phyloP scores from a whole-genome alignment of 768 basidiomycete genomes.

The Mycena maculata region DNA sequence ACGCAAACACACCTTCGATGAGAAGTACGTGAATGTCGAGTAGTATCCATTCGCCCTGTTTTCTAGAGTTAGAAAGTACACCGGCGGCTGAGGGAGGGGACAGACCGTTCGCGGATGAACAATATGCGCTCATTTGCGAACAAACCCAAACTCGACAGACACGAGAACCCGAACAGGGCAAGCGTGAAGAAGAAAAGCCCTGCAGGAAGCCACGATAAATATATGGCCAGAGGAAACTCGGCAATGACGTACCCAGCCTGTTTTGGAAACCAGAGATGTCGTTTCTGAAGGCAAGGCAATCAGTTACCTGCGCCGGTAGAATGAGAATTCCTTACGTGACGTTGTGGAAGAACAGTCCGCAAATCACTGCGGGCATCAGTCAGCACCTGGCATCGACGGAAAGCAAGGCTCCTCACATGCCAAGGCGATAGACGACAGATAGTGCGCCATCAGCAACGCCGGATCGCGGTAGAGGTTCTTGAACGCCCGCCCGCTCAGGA shows the following conservation, averaged over 20 bases:
- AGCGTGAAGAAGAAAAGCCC: conserved; percentile 98
- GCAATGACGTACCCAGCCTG: conserved; percentile 69
- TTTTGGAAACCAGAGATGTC: conserved; percentile 99
- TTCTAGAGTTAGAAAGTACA: neutral
- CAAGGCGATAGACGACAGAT: conserved; percentile 82
- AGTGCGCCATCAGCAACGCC: conserved; percentile 90
- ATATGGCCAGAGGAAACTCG: neutral
- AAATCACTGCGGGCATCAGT: conserved; percentile 73
- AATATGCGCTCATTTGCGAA: conserved; percentile 96
- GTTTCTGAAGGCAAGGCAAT: conserved; percentile 57
- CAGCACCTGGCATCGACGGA: conserved; percentile 5
- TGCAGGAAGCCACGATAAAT: conserved; percentile 36
- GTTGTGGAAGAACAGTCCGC: conserved; percentile 93
- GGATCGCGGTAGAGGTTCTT: conserved; percentile 98
- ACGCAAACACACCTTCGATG: conserved; percentile 76
- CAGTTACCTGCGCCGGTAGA: neutral
- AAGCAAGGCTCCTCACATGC: conserved; percentile 69
- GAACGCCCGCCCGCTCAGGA: conserved; percentile 95
- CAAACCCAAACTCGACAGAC: conserved; percentile 90
- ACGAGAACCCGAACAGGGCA: conserved; percentile 97
- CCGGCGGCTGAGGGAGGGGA: neutral
- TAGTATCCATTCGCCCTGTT: conserved; percentile 96
- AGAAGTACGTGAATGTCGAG: conserved; percentile 95
- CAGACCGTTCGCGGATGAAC: conserved; percentile 97
- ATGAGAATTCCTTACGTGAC: conserved; percentile 67